These are phyloP conservation scores for Sclerotiophoma versabilis DNA, from an alignment of 2,329 filamentous ascomycete species.

Conservation along the genomic window DNA sequence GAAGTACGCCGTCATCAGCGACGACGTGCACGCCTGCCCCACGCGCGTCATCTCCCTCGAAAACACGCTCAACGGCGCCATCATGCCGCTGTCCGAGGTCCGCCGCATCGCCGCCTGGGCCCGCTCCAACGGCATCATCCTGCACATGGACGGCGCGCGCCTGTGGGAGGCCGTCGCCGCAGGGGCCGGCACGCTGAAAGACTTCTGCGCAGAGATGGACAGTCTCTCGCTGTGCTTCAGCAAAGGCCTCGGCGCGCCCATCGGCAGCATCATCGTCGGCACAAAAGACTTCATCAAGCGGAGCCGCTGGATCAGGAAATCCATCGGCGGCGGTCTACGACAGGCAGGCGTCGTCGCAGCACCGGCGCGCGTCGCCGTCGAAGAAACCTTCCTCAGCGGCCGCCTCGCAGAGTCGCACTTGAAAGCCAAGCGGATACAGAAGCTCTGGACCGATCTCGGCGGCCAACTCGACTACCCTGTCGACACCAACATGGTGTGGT, in stretches of 20 bases:
- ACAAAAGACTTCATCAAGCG: conserved; percentile 66
- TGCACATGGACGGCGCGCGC: conserved; percentile 81
- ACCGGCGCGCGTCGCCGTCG: conserved; percentile 76
- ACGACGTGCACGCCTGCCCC: conserved; percentile 79
- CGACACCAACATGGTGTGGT: conserved; percentile 93
- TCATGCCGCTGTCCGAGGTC: conserved; percentile 78
- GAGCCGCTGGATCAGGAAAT: conserved; percentile 79
- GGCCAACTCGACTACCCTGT: conserved; percentile 73
- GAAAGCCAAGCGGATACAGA: conserved; percentile 67
- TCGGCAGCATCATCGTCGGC: conserved; percentile 76
- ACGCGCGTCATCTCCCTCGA: conserved; percentile 84
- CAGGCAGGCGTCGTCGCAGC: conserved; percentile 80
- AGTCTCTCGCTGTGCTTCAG: conserved; percentile 80
- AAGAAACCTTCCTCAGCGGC: conserved; percentile 78
- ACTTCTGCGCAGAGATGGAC: conserved; percentile 74
- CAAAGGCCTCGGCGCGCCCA: conserved; percentile 82
- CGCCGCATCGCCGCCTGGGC: conserved; percentile 73
- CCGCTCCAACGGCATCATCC: conserved; percentile 65
- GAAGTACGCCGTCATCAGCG: conserved; percentile 67
- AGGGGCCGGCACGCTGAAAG: conserved; percentile 70
- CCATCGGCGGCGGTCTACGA: conserved; percentile 78
- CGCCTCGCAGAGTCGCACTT: conserved; percentile 67
- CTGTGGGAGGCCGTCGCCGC: conserved; percentile 82
- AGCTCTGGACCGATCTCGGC: conserved; percentile 72
- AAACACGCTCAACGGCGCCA: conserved; percentile 81